Evolutionary conservation across 805 yeast species (phyloP), one percentile per base, ranked within the genome.

Genomic region (Candida morakotiae): DNA sequence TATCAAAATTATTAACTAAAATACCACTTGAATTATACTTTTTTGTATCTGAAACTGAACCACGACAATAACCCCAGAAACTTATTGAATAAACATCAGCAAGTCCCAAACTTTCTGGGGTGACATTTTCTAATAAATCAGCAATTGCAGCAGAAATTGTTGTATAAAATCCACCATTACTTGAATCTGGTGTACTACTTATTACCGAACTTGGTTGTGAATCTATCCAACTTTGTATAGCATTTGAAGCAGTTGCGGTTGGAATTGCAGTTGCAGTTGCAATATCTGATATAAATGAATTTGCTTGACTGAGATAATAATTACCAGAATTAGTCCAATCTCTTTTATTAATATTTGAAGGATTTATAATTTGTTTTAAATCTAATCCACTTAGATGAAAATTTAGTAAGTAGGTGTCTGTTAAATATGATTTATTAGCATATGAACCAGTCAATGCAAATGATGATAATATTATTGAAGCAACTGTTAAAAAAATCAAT

Each of bases 21-120:
- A 5, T 17, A 9, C 43, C 49, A 1, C 41, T 27, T 6, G 36
- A 29, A 29, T 21, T 32, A 18, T 25, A n/a, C 7, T 41, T 40
- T 9, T 32, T 22, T 2, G 40, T 28, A 16, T 41, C 35, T 9
- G 38, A 25, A 17, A 32, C 21, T 23, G 23, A 19, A 5, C 73
- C 73, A 35, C 54, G 56, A 42, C 73, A 67, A 47, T 67, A 67
- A 26, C 73, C 73, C 69, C 72, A 67, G 44, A 52, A 64, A 30
- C 67, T 52, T 18, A 66, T 41, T 21, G 65, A 54, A 40, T 67
- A 67, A 18, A 62, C 63, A 30, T 67, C 69, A 3, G 72, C 52
- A 15, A 67, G 52, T 1, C 73, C 73, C 41, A 67, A 50, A 34
- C 62, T 62, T 13, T 48, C 32, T 33, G 56, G 57, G 11, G 48